Percentiles rank a stretch among this genome's conserved stretches.
Evolutionary conservation across 768 basidiomycete species (phyloP).

Genomic region (Austroboletus festivus): DNA sequence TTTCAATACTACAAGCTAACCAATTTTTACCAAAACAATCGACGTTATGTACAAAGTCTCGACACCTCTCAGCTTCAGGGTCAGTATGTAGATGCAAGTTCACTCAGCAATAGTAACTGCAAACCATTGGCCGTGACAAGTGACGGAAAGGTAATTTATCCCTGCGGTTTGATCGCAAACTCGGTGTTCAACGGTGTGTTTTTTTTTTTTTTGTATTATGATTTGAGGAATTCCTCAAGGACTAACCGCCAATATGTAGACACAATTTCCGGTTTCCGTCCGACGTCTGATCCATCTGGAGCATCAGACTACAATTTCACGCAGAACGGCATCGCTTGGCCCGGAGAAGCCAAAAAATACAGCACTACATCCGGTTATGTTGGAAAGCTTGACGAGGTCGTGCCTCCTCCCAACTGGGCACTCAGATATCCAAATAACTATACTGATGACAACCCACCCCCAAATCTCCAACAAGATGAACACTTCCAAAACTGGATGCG

Average conservation of each 20-base stretch:
- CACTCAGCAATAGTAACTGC: conserved; percentile 75
- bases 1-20: conserved; percentile 96
- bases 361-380: conserved; percentile 51
- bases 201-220: background rate
- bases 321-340: conserved; percentile 87
- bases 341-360: conserved; percentile 92
- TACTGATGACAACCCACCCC: conserved; percentile 58
- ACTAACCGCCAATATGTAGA: conserved; percentile 45
- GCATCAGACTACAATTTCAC: conserved; percentile 68
- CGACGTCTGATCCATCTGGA: conserved; percentile 40
- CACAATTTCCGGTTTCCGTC: conserved; percentile 65
- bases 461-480: conserved; percentile 73
- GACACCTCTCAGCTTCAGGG: conserved; percentile 86
- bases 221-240: background rate
- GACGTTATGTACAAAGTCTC: conserved; percentile 92
- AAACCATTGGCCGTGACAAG: conserved; percentile 69
- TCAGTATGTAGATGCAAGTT: conserved; percentile 43
- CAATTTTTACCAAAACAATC: conserved; percentile 98
- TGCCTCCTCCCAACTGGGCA: conserved; percentile 94
- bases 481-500: conserved; percentile 99
- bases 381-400: conserved; percentile 55
- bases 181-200: conserved; percentile 87
- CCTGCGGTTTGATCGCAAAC: conserved; percentile 97
- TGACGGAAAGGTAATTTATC: conserved; percentile 68
- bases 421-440: conserved; percentile 73